Percentiles rank a stretch among this genome's conserved stretches.
Conservation (phyloP, 192 early-diverging fungal species). For the Linnemannia zychae region DNA sequence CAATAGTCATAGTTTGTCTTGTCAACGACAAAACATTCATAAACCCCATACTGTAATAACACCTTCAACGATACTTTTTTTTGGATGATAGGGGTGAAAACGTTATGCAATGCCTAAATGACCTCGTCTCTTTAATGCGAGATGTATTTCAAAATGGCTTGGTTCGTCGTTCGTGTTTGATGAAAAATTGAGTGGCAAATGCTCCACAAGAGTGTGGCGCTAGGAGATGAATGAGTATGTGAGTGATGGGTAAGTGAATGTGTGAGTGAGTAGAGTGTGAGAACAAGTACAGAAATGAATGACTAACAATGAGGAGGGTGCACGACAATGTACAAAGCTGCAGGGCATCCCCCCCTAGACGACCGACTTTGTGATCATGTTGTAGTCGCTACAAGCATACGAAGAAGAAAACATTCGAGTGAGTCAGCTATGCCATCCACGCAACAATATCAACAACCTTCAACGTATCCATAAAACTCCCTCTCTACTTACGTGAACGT, state of each 20-base stretch:
- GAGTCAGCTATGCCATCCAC: no score
- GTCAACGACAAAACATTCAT: not conserved
- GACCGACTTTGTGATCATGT: constrained; percentile 15
- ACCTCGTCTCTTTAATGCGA: no score
- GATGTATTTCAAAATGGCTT: no score
- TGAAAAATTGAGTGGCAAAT: no score
- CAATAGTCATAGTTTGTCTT: not conserved
- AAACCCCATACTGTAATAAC: not conserved
- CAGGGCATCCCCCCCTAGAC: not conserved
- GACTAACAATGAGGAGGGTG: no score
- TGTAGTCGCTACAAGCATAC: constrained; percentile 8
- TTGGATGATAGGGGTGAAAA: no score
- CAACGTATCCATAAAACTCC: not conserved
- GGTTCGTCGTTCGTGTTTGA: no score
- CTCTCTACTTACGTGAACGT: constrained; percentile 43
- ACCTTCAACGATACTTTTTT: not conserved
- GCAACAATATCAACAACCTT: constrained; percentile 3
- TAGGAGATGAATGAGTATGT: not conserved
- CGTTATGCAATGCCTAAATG: no score
- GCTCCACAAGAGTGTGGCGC: no score
- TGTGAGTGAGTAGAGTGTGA: no score
- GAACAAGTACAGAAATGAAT: no score
- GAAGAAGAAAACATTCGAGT: constrained; percentile 6
- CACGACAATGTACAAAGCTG: no score
- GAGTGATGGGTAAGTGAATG: not conserved